Conservation (phyloP, 208 protist genomes). For the Crithidia fasciculata region DNA sequence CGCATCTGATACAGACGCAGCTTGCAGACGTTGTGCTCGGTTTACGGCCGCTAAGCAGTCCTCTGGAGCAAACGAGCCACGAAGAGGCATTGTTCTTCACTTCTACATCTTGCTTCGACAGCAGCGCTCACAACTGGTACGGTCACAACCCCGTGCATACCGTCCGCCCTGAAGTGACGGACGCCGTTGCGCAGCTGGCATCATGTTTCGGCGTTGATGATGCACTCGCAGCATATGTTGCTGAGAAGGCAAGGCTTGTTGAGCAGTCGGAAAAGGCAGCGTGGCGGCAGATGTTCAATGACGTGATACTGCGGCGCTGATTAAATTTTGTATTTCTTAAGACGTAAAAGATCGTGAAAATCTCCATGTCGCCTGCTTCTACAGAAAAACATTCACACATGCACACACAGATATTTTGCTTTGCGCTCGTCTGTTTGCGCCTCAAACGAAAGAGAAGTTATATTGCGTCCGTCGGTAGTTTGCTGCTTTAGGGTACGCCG, state of each 20-base stretch:
- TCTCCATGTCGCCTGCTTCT: background rate
- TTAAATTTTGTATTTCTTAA: too few relatives aligned
- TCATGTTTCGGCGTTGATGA: conserved; percentile 58
- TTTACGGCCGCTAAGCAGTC: background rate
- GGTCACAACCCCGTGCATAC: conserved; percentile 76
- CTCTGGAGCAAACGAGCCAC: conserved; percentile 21
- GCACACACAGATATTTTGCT: too few relatives aligned
- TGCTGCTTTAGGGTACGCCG: too few relatives aligned
- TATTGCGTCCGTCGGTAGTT: too few relatives aligned
- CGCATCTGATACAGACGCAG: conserved; percentile 47
- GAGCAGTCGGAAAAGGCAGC: conserved; percentile 21
- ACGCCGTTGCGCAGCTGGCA: conserved; percentile 38
- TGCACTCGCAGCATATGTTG: conserved; percentile 58
- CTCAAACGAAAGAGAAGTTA: too few relatives aligned
- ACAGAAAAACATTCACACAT: background rate
- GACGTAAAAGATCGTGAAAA: background rate
- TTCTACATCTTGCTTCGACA: conserved; percentile 15
- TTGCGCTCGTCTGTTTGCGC: too few relatives aligned
- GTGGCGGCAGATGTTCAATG: conserved; percentile 21
- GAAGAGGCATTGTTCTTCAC: conserved; percentile 33
- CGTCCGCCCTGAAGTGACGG: conserved; percentile 41
- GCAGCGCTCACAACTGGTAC: conserved; percentile 25
- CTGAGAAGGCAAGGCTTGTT: conserved; percentile 30
- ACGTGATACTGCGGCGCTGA: background rate
- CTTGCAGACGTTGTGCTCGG: conserved; percentile 44